Conservation (phyloP, 495 filamentous ascomycete genomes). For the Immersiella caudata region DNA sequence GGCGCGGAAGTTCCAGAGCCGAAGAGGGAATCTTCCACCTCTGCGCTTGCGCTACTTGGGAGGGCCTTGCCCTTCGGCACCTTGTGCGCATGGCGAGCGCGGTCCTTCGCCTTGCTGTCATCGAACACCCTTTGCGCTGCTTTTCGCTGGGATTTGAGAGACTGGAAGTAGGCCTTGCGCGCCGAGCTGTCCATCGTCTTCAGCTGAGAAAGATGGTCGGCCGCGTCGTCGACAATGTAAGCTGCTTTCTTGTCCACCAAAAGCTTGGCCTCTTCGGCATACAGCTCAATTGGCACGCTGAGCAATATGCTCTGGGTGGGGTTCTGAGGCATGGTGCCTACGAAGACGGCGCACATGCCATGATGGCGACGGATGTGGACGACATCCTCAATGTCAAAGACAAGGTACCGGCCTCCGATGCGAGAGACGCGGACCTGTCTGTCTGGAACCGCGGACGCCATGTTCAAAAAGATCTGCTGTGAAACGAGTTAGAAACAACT, state of each 20-base stretch:
- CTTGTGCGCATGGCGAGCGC: conserved; percentile 36
- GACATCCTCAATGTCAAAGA: conserved; percentile 84
- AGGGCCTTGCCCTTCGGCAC: conserved; percentile 25
- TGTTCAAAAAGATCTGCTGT: conserved; percentile 12
- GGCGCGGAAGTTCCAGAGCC: conserved; percentile 25
- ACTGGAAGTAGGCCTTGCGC: conserved; percentile 49
- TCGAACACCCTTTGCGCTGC: conserved; percentile 43
- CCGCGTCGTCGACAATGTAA: conserved; percentile 76
- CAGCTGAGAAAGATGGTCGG: conserved; percentile 65
- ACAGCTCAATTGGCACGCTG: conserved; percentile 83
- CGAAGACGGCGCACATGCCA: conserved; percentile 85
- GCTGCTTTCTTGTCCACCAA: conserved; percentile 79
- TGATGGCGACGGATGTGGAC: conserved; percentile 78
- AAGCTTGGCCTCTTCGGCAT: conserved; percentile 84
- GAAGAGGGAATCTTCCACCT: conserved; percentile 50
- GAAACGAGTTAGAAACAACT: conserved; percentile 29
- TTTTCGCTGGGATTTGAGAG: conserved; percentile 45
- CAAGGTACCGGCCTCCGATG: conserved; percentile 78
- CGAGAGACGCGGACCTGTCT: conserved; percentile 73
- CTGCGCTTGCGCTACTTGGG: conserved; percentile 21
- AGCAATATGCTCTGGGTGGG: conserved; percentile 95
- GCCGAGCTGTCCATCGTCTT: conserved; percentile 58
- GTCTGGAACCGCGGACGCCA: conserved; percentile 32
- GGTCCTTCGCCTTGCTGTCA: conserved; percentile 42
- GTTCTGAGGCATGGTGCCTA: conserved; percentile 84